phyloP scores from a whole-genome alignment of 129 eudicot genomes.

The Cynara cardunculus region DNA sequence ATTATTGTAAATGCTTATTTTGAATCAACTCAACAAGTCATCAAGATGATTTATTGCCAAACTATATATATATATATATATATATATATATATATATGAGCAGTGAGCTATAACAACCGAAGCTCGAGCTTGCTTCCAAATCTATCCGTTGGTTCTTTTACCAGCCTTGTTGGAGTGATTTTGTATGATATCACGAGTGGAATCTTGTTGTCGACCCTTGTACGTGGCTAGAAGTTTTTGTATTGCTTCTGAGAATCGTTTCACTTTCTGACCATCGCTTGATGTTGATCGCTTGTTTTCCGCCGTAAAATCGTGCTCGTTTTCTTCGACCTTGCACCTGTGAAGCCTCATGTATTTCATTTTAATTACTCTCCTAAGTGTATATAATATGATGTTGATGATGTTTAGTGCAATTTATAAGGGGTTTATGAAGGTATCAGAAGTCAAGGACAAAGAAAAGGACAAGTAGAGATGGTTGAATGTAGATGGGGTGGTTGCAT shows the following conservation, averaged over 20 bases:
- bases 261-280: slow-evolving; percentile 15
- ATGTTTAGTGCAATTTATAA: slow-evolving; percentile 13
- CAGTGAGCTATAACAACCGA: background rate
- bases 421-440: background rate
- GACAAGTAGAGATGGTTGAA: slow-evolving; percentile 19
- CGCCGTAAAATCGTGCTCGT: background rate
- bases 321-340: slow-evolving; percentile 13
- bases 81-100: background rate
- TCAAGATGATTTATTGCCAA: slow-evolving; percentile 8
- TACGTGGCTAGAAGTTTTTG: slow-evolving; percentile 7
- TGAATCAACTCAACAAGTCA: background rate
- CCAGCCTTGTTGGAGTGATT: background rate
- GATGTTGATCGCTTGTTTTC: slow-evolving; percentile 6
- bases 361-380: background rate
- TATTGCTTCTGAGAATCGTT: slow-evolving; percentile 20
- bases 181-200: slow-evolving; percentile 3
- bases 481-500: slow-evolving; percentile 19
- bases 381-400: background rate
- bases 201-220: slow-evolving; percentile 19
- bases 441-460: slow-evolving; percentile 8
- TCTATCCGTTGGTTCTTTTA: slow-evolving; percentile 1
- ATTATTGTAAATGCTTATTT: background rate
- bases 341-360: slow-evolving; percentile 29
- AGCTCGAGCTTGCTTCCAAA: background rate
- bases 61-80: no score